Evolutionary conservation across 1,139 yeast species (phyloP).

Genomic region (Wickerhamiella pararugosa): DNA sequence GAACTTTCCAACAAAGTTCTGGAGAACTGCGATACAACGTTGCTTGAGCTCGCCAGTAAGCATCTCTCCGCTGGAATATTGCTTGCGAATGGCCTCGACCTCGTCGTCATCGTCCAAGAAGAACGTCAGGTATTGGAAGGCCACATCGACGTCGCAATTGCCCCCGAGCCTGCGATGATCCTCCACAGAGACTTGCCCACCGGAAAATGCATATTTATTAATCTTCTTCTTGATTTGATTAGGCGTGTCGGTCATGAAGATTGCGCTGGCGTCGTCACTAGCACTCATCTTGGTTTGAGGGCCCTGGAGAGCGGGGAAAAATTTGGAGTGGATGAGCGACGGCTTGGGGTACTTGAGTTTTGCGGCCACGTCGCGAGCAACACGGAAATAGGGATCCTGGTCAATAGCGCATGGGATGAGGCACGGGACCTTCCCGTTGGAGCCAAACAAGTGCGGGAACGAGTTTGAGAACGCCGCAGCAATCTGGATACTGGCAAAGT

Average conservation of each 20-base stretch:
- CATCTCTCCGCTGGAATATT: conserved; percentile 67
- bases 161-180: conserved; percentile 88
- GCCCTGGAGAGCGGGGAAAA: conserved; percentile 98
- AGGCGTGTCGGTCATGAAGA: conserved; percentile 89
- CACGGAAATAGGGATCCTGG: conserved; percentile 97
- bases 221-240: conserved; percentile 87
- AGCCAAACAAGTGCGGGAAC: conserved; percentile 86
- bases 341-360: conserved; percentile 86
- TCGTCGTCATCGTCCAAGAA: conserved; percentile 79
- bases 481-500: conserved; percentile 92
- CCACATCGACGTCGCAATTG: conserved; percentile 88
- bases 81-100: conserved; percentile 44
- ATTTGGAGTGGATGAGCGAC: conserved; percentile 80
- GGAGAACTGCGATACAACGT: conserved; percentile 65
- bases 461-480: conserved; percentile 93
- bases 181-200: conserved; percentile 78
- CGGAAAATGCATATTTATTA: conserved; percentile 92
- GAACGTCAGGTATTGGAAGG: conserved; percentile 83
- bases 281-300: conserved; percentile 96
- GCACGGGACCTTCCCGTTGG: conserved; percentile 72
- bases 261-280: conserved; percentile 66
- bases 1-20: conserved; percentile 62
- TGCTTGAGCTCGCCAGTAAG: conserved; percentile 91
- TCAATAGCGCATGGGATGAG: conserved; percentile 98
- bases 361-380: conserved; percentile 93